A percentile compares a stretch with the other conserved stretches of the same genome.
phyloP scores from a whole-genome alignment of 345 rosid species.

The Syzygium grande region DNA sequence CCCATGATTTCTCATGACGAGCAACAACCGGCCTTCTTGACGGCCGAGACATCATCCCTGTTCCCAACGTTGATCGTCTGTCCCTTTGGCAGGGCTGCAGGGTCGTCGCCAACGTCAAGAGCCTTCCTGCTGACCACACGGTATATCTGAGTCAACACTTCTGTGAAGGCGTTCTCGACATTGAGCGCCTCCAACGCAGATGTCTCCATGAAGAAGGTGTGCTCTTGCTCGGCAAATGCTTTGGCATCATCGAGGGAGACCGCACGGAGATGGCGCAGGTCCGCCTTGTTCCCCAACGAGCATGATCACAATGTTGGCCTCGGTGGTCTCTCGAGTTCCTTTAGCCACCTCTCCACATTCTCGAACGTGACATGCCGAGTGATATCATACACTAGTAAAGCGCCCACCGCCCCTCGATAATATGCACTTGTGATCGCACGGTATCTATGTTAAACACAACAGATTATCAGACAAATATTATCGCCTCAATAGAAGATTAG shows the following conservation, averaged over 20 bases:
- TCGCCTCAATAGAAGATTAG: not conserved
- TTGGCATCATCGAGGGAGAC: slow-evolving; percentile 63
- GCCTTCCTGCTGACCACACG: slow-evolving; percentile 76
- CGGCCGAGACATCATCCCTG: slow-evolving; percentile 75
- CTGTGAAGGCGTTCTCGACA: slow-evolving; percentile 78
- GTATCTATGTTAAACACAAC: slow-evolving; percentile 22
- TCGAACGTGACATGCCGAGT: slow-evolving; percentile 81
- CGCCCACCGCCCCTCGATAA: slow-evolving; percentile 87
- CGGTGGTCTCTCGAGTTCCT: slow-evolving; percentile 85
- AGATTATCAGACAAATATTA: not conserved
- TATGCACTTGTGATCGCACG: slow-evolving; percentile 93
- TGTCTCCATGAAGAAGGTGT: slow-evolving; percentile 76
- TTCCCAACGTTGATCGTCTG: slow-evolving; percentile 56
- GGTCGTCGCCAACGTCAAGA: slow-evolving; percentile 76
- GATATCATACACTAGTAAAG: slow-evolving; percentile 74
- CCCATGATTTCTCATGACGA: slow-evolving; percentile 20
- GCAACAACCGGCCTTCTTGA: slow-evolving; percentile 77
- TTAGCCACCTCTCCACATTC: slow-evolving; percentile 85
- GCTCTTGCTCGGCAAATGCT: slow-evolving; percentile 65
- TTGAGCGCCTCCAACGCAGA: slow-evolving; percentile 81
- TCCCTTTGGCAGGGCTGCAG: slow-evolving; percentile 80
- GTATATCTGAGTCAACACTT: slow-evolving; percentile 73
- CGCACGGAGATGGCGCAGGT: slow-evolving; percentile 77
- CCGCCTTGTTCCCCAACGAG: slow-evolving; percentile 88
- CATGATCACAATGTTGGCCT: slow-evolving; percentile 81